Percentiles rank a stretch among this genome's conserved stretches.
Evolutionary conservation across 768 basidiomycete species (phyloP).

Genomic region (Serpula lacrymans): DNA sequence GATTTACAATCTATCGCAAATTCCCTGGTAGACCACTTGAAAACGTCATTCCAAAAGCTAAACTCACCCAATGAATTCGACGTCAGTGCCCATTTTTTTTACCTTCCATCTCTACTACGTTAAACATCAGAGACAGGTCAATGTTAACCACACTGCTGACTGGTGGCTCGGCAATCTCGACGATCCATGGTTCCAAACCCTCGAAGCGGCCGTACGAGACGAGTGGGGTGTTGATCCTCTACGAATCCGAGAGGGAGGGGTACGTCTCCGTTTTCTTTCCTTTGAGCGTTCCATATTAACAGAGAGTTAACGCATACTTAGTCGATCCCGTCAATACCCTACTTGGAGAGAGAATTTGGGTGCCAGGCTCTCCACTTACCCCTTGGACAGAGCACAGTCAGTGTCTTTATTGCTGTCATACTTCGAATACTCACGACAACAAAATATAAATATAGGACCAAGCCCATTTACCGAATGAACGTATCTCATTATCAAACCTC

Average conservation of each 20-base stretch:
- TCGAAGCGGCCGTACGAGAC: slow-evolving; percentile 77
- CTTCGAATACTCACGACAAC: slow-evolving; percentile 1
- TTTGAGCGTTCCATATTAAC: slow-evolving; percentile 6
- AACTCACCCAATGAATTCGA: slow-evolving; percentile 69
- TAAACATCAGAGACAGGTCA: slow-evolving; percentile 47
- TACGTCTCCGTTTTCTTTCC: slow-evolving; percentile 34
- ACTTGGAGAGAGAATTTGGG: slow-evolving; percentile 85
- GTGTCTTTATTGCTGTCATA: slow-evolving; percentile 19
- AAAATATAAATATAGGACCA: slow-evolving; percentile 55
- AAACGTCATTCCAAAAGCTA: slow-evolving; percentile 53
- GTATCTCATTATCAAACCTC: slow-evolving; percentile 82
- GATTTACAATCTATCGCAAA: slow-evolving; percentile 65
- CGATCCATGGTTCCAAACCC: slow-evolving; percentile 79
- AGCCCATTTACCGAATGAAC: slow-evolving; percentile 92
- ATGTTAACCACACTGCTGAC: slow-evolving; percentile 79
- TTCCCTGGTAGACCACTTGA: slow-evolving; percentile 57
- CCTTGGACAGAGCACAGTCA: slow-evolving; percentile 85
- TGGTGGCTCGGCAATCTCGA: slow-evolving; percentile 96
- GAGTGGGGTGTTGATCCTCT: slow-evolving; percentile 88
- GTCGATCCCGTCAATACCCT: slow-evolving; percentile 94
- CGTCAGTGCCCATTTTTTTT: slow-evolving; percentile 37
- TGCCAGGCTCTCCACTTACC: slow-evolving; percentile 93
- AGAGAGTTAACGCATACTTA: too few species aligned
- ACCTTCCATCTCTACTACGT: background rate
- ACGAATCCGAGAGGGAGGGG: slow-evolving; percentile 91